Percentiles rank a stretch among this genome's conserved stretches.
Conservation (phyloP, 768 basidiomycete species). For the Tremella mesenterica region DNA sequence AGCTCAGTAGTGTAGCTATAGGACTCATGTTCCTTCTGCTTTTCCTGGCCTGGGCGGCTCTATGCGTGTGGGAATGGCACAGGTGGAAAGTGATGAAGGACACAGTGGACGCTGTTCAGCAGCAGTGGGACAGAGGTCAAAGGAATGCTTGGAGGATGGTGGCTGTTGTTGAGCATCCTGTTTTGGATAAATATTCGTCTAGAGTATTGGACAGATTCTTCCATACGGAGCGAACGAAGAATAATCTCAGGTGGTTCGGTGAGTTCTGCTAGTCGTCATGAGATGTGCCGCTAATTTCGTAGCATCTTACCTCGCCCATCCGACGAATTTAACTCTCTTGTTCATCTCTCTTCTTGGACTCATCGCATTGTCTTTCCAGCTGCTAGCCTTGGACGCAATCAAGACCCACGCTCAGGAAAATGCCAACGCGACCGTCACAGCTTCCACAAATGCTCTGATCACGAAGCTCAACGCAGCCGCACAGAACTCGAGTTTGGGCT, state of each 20-base stretch:
- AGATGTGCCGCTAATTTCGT: background rate
- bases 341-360: conserved; percentile 87
- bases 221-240: conserved; percentile 48
- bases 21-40: conserved; percentile 64
- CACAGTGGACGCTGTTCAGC: conserved; percentile 30
- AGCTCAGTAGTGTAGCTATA: conserved; percentile 68
- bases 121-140: conserved; percentile 21
- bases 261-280: conserved; percentile 12
- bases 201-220: conserved; percentile 20
- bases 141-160: conserved; percentile 36
- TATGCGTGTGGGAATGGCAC: conserved; percentile 78
- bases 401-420: conserved; percentile 59
- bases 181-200: conserved; percentile 36
- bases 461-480: conserved; percentile 69
- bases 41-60: conserved; percentile 62
- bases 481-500: conserved; percentile 66
- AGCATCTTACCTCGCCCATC: conserved; percentile 79
- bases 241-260: conserved; percentile 72
- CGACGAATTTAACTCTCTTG: conserved; percentile 81
- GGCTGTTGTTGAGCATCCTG: conserved; percentile 41
- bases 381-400: conserved; percentile 67
- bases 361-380: conserved; percentile 75
- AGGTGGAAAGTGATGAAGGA: conserved; percentile 54
- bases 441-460: conserved; percentile 40
- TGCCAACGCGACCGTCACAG: conserved; percentile 57